Conservation (phyloP, 2,329 filamentous ascomycete species). For the Pseudogymnoascus verrucosus region DNA sequence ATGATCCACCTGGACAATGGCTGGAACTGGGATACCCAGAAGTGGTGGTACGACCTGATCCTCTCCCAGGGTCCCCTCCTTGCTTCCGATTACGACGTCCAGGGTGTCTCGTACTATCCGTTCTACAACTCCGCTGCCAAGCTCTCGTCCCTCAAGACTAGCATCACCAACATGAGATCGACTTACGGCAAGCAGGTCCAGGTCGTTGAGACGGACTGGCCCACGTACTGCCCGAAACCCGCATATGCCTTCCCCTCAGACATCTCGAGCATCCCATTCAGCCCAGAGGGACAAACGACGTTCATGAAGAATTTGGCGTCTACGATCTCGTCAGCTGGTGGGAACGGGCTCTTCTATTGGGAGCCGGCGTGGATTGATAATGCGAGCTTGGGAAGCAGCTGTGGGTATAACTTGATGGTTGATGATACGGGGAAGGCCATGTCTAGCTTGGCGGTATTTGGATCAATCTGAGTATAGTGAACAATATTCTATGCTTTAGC, state of each 20-base stretch:
- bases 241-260: constrained; percentile 53
- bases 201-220: constrained; percentile 68
- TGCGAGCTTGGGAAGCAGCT: constrained; percentile 55
- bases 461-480: constrained; percentile 32
- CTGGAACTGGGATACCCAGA: constrained; percentile 61
- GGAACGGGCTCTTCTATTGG: constrained; percentile 63
- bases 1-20: constrained; percentile 71
- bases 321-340: constrained; percentile 46
- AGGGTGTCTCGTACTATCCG: constrained; percentile 67
- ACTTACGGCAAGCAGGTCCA: constrained; percentile 58
- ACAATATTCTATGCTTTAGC: not conserved
- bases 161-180: constrained; percentile 49
- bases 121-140: constrained; percentile 58
- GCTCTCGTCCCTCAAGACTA: constrained; percentile 46
- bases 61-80: constrained; percentile 43
- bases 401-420: constrained; percentile 56
- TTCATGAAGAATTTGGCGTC: constrained; percentile 54
- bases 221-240: constrained; percentile 52
- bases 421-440: constrained; percentile 44
- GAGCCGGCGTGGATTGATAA: constrained; percentile 66
- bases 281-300: constrained; percentile 51
- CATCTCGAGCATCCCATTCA: constrained; percentile 51
- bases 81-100: constrained; percentile 56
- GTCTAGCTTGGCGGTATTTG: constrained; percentile 49
- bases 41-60: constrained; percentile 56